A percentile compares a stretch with the other conserved stretches of the same genome.
Conservation (phyloP, 2,329 filamentous ascomycete genomes). For the Xylaria sp. region DNA sequence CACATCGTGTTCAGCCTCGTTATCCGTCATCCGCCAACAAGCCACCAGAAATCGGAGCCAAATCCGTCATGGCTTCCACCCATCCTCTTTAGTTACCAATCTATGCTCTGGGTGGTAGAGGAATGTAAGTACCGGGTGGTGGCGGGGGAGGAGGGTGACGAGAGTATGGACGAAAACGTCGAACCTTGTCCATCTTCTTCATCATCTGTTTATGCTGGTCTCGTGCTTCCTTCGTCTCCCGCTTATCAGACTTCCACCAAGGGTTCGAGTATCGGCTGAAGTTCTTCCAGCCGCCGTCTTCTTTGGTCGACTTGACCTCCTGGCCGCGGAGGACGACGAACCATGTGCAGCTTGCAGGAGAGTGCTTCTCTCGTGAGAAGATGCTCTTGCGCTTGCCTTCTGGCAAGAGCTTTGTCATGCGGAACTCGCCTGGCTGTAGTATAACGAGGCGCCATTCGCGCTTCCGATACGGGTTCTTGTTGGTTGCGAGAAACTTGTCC, state of each 20-base stretch:
- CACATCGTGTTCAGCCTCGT: constrained; percentile 14
- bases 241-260: constrained; percentile 33
- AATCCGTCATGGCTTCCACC: background rate
- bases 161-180: background rate
- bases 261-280: constrained; percentile 32
- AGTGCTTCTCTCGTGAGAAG: constrained; percentile 27
- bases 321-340: constrained; percentile 35
- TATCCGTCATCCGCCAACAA: background rate
- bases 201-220: constrained; percentile 22
- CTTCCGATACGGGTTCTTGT: constrained; percentile 31
- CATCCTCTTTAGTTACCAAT: background rate
- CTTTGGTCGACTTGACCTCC: constrained; percentile 35
- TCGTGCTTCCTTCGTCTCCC: constrained; percentile 29
- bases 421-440: constrained; percentile 31
- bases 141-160: background rate
- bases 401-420: constrained; percentile 34
- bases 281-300: constrained; percentile 30
- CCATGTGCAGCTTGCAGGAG: constrained; percentile 17
- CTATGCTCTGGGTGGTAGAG: background rate
- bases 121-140: background rate
- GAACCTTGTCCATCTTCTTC: constrained; percentile 21
- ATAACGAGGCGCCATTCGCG: constrained; percentile 36
- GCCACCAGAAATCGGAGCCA: background rate
- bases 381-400: constrained; percentile 32
- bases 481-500: constrained; percentile 29